phyloP scores from a whole-genome alignment of 1,284 basidiomycete species.

The Inonotus obliquus region DNA sequence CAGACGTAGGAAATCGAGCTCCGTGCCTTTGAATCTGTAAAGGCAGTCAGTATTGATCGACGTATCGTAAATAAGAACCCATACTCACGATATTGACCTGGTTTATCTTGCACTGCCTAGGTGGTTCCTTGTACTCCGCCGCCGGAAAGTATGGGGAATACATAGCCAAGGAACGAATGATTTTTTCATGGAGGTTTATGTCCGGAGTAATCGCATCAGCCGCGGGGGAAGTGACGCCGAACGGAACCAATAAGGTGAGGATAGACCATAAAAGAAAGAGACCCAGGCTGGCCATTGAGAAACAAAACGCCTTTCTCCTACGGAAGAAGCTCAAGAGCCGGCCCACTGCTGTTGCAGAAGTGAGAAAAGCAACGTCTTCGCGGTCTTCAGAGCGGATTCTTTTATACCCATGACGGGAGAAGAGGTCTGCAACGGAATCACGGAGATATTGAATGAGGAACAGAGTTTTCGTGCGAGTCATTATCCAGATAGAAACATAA shows the following conservation, averaged over 20 bases:
- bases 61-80: constrained; percentile 6
- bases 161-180: constrained; percentile 44
- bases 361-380: background rate
- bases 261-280: background rate
- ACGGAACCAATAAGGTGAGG: too few relatives aligned
- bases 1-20: constrained; percentile 69
- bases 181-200: constrained; percentile 19
- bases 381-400: background rate
- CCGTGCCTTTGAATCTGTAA: constrained; percentile 79
- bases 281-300: background rate
- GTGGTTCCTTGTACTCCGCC: constrained; percentile 42
- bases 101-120: constrained; percentile 44
- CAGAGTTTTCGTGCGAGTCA: background rate
- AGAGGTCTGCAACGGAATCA: background rate
- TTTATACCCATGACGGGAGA: background rate
- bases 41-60: constrained; percentile 11
- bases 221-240: background rate
- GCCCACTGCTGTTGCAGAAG: background rate
- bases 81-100: constrained; percentile 62
- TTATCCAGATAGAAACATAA: background rate
- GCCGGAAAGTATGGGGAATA: constrained; percentile 57
- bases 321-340: background rate
- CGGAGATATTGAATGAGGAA: background rate
- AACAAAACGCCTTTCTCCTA: background rate
- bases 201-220: constrained; percentile 12